Conservation (phyloP, 169 alveolate genomes). For the Amoebophrya sp. region DNA sequence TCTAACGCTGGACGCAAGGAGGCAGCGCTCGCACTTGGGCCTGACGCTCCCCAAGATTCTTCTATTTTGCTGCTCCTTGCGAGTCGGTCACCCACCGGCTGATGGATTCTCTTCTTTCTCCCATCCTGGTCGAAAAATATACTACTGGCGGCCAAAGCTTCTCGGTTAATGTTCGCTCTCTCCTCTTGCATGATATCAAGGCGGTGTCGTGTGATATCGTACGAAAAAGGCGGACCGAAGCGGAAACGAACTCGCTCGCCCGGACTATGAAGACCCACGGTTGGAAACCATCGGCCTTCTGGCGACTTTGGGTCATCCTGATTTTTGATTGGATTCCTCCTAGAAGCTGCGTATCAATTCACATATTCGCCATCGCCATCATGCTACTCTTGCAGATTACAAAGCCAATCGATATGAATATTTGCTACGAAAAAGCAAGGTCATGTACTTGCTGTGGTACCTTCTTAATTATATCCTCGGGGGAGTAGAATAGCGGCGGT, state of each 20-base stretch:
- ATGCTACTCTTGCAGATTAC: not conserved
- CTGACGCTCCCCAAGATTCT: no score
- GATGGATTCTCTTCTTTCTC: no score
- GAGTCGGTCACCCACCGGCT: no score
- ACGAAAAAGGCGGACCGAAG: not conserved
- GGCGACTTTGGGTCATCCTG: not conserved
- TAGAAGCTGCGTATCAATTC: not conserved
- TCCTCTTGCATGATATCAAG: not conserved
- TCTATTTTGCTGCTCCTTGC: no score
- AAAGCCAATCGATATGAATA: not conserved
- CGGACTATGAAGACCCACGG: not conserved
- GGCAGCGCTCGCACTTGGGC: no score
- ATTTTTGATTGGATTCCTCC: not conserved
- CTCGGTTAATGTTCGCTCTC: not conserved
- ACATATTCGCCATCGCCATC: not conserved
- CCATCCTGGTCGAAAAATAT: no score
- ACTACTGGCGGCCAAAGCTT: no score
- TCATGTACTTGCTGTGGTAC: no score
- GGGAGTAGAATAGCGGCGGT: no score
- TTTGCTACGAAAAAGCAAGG: no score
- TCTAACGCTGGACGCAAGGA: no score
- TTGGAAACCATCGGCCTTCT: not conserved
- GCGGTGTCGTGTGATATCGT: not conserved
- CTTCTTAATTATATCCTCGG: no score
- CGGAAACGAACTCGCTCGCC: constrained; percentile 8